These are phyloP conservation scores for Tolypocladium paradoxum DNA, from an alignment of 2,329 filamentous ascomycete species.

Conservation along the genomic window DNA sequence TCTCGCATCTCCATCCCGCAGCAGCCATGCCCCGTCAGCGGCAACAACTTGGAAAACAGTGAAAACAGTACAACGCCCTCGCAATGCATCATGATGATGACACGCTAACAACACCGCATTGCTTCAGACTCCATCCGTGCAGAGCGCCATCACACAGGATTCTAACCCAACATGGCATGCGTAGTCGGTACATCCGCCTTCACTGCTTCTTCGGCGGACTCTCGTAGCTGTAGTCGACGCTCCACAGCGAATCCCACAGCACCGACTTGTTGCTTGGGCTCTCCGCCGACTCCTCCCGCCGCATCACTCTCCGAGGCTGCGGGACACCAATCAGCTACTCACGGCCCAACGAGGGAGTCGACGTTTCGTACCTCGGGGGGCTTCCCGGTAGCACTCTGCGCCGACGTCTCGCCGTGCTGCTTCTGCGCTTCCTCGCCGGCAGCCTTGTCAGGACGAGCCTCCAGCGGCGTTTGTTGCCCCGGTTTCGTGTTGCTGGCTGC, in stretches of 20 bases:
- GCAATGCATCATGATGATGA: background rate
- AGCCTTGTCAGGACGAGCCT: constrained; percentile 3
- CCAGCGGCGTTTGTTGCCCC: constrained; percentile 5
- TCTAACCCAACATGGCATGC: background rate
- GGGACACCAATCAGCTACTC: constrained; percentile 19
- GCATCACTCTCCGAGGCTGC: constrained; percentile 17
- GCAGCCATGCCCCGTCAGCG: too few species aligned
- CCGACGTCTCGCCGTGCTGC: constrained; percentile 15
- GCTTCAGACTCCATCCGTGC: too few species aligned
- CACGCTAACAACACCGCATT: background rate
- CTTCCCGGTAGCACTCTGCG: constrained; percentile 12
- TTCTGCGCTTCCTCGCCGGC: constrained; percentile 5
- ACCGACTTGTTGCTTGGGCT: constrained; percentile 40
- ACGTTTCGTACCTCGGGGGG: constrained; percentile 42
- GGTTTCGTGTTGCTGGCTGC: constrained; percentile 11
- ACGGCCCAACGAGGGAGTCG: constrained; percentile 40
- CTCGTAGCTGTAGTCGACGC: constrained; percentile 46
- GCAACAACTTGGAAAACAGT: too few species aligned
- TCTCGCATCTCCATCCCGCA: too few species aligned
- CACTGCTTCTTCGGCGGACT: constrained; percentile 21
- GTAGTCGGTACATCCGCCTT: background rate
- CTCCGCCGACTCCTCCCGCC: constrained; percentile 27
- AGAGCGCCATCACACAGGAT: background rate
- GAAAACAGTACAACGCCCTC: too few species aligned
- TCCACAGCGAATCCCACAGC: constrained; percentile 54